Conservation (phyloP, 257 asterid species). For the Solanum commersonii region DNA sequence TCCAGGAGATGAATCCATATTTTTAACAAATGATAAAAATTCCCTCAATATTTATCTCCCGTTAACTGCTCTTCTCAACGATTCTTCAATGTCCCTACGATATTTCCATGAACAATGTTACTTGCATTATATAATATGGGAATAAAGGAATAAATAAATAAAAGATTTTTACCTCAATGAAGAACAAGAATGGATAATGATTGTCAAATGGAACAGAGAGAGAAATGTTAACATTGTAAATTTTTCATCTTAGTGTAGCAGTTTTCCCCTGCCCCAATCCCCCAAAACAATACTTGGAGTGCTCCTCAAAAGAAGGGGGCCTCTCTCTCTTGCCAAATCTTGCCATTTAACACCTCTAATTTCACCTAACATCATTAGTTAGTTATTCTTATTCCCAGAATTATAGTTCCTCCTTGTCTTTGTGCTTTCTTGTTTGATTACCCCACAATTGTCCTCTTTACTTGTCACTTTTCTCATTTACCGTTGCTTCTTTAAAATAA, state of each 20-base stretch:
- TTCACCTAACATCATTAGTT: background rate
- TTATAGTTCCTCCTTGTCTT: background rate
- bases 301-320: constrained; percentile 18
- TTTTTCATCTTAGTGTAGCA: background rate
- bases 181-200: background rate
- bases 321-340: background rate
- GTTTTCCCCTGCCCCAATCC: constrained; percentile 12
- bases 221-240: background rate
- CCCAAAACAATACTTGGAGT: background rate
- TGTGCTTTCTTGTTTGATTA: background rate
- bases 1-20: background rate
- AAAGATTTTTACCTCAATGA: background rate
- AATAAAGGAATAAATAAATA: background rate
- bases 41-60: background rate
- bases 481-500: too few species aligned
- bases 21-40: background rate
- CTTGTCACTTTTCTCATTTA: too few species aligned
- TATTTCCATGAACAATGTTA: background rate
- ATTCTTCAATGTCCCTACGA: background rate
- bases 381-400: background rate
- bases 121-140: too few species aligned
- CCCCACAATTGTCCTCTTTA: background rate
- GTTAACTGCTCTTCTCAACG: background rate
- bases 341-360: constrained; percentile 4
- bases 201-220: background rate